Conservation (phyloP, 768 basidiomycete species). For the Naganishia kalamii region DNA sequence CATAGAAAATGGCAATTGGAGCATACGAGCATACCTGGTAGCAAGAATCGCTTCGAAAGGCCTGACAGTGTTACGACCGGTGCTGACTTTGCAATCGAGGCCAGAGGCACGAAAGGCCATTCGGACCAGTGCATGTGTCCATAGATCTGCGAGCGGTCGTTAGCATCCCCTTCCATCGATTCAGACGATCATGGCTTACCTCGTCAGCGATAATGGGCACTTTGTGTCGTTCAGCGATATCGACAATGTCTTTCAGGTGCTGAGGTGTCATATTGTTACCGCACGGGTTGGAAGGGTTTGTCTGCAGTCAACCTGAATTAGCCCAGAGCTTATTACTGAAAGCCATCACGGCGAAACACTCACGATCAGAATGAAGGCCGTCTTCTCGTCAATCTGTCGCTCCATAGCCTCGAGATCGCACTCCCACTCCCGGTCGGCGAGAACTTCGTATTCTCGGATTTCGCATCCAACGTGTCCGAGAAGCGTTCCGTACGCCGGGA, state of each 20-base stretch:
- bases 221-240: slow-evolving; percentile 38
- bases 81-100: slow-evolving; percentile 36
- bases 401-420: slow-evolving; percentile 43
- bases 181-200: slow-evolving; percentile 28
- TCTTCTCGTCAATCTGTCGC: slow-evolving; percentile 44
- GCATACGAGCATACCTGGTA: slow-evolving; percentile 31
- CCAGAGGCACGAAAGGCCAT: slow-evolving; percentile 42
- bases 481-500: slow-evolving; percentile 45
- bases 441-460: slow-evolving; percentile 45
- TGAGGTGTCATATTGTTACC: slow-evolving; percentile 44
- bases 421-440: slow-evolving; percentile 45
- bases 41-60: slow-evolving; percentile 48
- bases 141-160: slow-evolving; percentile 23
- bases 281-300: slow-evolving; percentile 47
- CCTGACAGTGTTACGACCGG: slow-evolving; percentile 46
- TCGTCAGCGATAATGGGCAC: slow-evolving; percentile 46
- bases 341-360: slow-evolving; percentile 18
- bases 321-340: neutral
- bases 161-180: neutral
- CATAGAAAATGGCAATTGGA: neutral
- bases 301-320: slow-evolving; percentile 23
- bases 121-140: slow-evolving; percentile 41
- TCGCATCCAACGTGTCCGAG: slow-evolving; percentile 36
- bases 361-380: slow-evolving; percentile 43
- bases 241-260: slow-evolving; percentile 39